These are phyloP conservation scores for Butyriboletus loyo DNA, from an alignment of 768 basidiomycete species.

Conservation along the genomic window DNA sequence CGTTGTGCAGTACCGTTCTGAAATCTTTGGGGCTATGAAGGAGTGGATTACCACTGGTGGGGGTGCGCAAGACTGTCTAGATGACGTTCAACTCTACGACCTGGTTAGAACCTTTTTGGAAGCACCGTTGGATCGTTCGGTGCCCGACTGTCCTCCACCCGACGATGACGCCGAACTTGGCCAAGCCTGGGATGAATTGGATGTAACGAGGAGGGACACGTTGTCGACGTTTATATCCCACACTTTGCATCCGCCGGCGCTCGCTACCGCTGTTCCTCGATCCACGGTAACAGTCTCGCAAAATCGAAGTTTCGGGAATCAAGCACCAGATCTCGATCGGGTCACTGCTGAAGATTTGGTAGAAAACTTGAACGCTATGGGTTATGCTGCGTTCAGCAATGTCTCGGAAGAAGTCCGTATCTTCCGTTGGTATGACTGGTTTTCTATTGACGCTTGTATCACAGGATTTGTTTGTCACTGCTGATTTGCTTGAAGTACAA, in stretches of 20 bases:
- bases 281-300: conserved; percentile 1
- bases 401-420: conserved; percentile 68
- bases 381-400: conserved; percentile 68
- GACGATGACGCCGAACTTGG: conserved; percentile 43
- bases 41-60: conserved; percentile 74
- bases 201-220: conserved; percentile 41
- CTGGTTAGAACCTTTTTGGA: conserved; percentile 60
- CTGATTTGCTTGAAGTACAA: conserved; percentile 80
- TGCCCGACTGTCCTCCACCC: conserved; percentile 36
- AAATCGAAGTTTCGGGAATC: conserved; percentile 32
- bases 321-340: conserved; percentile 63
- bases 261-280: conserved; percentile 27
- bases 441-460: conserved; percentile 4
- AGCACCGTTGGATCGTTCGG: conserved; percentile 48
- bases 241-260: conserved; percentile 55
- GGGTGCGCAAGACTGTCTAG: conserved; percentile 76
- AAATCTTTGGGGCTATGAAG: conserved; percentile 61
- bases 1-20: conserved; percentile 51
- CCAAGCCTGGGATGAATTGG: conserved; percentile 45
- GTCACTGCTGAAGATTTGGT: conserved; percentile 68
- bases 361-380: conserved; percentile 77
- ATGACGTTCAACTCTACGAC: conserved; percentile 63
- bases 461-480: conserved; percentile 74
- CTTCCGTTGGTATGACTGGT: neutral
- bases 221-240: conserved; percentile 49